Evolutionary conservation across 495 filamentous ascomycete species (phyloP).

Genomic region (Achaetomiella virescens): DNA sequence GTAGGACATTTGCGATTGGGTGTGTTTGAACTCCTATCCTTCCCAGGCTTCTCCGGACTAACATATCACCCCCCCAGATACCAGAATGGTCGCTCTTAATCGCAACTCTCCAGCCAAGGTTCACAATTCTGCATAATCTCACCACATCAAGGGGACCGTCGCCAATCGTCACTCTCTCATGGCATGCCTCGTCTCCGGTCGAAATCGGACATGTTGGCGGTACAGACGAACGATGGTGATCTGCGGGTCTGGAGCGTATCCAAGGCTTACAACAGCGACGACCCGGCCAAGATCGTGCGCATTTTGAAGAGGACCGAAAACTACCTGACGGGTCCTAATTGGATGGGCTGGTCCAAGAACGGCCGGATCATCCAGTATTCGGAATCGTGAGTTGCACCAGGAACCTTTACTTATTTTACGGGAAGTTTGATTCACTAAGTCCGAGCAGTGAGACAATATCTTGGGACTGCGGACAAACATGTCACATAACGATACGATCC

Average conservation of each 20-base stretch:
- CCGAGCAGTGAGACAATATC: slow-evolving; percentile 73
- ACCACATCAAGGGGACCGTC: slow-evolving; percentile 77
- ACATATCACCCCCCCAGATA: slow-evolving; percentile 56
- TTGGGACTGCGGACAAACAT: slow-evolving; percentile 96
- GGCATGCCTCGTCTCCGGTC: slow-evolving; percentile 95
- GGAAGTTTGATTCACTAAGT: slow-evolving; percentile 4
- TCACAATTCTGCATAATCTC: slow-evolving; percentile 90
- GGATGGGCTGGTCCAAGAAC: slow-evolving; percentile 98
- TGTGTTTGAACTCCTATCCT: slow-evolving; percentile 37
- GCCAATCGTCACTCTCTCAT: slow-evolving; percentile 81
- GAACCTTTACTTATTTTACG: slow-evolving; percentile 10
- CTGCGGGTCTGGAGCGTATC: slow-evolving; percentile 95
- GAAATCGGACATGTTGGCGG: slow-evolving; percentile 96
- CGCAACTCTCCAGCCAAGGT: slow-evolving; percentile 80
- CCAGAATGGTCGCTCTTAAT: slow-evolving; percentile 89
- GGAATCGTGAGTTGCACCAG: slow-evolving; percentile 64
- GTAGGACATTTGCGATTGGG: slow-evolving; percentile 95
- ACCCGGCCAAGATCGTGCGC: slow-evolving; percentile 77
- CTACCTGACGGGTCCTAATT: slow-evolving; percentile 72
- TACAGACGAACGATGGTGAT: slow-evolving; percentile 87
- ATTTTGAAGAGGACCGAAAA: slow-evolving; percentile 76
- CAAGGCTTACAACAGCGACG: slow-evolving; percentile 68
- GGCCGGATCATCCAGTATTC: slow-evolving; percentile 89
- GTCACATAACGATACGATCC: slow-evolving; percentile 82
- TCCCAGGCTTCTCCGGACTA: background rate